Evolutionary conservation across 495 filamentous ascomycete genomes (phyloP), one percentile per base, ranked within the genome.

Genomic region (Bacidia gigantensis): DNA sequence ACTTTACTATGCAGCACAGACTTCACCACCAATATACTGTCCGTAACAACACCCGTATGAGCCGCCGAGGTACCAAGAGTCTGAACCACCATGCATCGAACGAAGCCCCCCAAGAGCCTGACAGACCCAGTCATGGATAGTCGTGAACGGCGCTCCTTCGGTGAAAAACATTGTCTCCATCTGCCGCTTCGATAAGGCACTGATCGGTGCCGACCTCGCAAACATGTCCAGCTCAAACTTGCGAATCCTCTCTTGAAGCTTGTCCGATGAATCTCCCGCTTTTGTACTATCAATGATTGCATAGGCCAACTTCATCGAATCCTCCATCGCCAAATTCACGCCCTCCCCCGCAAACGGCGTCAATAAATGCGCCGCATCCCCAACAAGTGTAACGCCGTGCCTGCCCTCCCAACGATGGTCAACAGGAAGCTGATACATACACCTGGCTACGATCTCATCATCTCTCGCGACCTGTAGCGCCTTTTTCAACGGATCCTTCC

Each of bases 311-410:
- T 77, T 61, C 65, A 79, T 56, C 3, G 80, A 73, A 58, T 84
- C 79, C 46, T 67, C 62, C 62, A 83, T 69, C 0, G 75, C 78
- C 2, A 74, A 55, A 50, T 83, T 81, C 17, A 81, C 76, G 1
- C 80, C 79, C 10, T 74, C 74, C 3, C 79, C 80, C 0, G 72
- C 74, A 56, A 75, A 79, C 0, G 78, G 78, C 2, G 72, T 74
- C 77, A 79, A 80, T 3, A 81, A 53, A 57, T 83, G 77, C 3
- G 79, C 80, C 3, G 80, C 75, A 62, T 82, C 79, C 2, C 80
- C 80, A 22, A 80, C 65, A 7, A 82, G 58, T 2, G 78, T 77
- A 7, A 75, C 62, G 10, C 71, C 68, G 0, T 63, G 51, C 0
- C 59, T 53, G 14, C 67, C 61, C 50, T 68, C 60, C 76, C 77